Conservation (phyloP, 2,329 filamentous ascomycete genomes). For the Colletotrichum incanum region DNA sequence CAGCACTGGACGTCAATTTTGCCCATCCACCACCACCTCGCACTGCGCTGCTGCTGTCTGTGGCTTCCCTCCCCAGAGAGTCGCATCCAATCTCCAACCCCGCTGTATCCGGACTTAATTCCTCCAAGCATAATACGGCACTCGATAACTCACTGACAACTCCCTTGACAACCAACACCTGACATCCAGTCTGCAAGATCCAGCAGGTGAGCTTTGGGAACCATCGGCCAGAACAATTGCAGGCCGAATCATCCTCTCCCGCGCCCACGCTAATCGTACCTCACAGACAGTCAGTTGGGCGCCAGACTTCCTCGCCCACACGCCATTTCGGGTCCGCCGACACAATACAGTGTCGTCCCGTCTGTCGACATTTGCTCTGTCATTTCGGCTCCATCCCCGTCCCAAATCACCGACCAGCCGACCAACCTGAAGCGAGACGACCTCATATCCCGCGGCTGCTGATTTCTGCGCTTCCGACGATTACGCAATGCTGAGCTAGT, state of each 20-base stretch:
- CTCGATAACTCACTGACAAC: background rate
- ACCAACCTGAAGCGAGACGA: constrained; percentile 17
- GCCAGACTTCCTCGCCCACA: constrained; percentile 6
- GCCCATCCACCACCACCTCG: too few species aligned
- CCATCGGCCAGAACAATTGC: background rate
- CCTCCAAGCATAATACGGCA: constrained; percentile 11
- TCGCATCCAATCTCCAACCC: constrained; percentile 35
- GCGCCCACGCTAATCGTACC: background rate
- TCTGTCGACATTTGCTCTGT: constrained; percentile 16
- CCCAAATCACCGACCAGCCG: constrained; percentile 24
- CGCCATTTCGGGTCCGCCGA: constrained; percentile 2
- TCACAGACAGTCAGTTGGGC: background rate
- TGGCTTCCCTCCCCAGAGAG: background rate
- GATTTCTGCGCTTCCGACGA: constrained; percentile 6
- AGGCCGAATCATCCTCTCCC: background rate
- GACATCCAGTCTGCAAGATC: background rate
- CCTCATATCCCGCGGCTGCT: constrained; percentile 9
- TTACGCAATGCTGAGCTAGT: constrained; percentile 40
- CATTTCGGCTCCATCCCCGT: constrained; percentile 32
- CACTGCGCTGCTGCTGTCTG: too few species aligned
- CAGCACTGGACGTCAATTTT: background rate
- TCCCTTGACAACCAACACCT: background rate
- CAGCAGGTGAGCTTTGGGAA: background rate
- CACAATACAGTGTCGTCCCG: background rate
- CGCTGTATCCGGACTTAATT: constrained; percentile 34